phyloP scores from a whole-genome alignment of 768 basidiomycete species.

The Leccinum sublutescens region DNA sequence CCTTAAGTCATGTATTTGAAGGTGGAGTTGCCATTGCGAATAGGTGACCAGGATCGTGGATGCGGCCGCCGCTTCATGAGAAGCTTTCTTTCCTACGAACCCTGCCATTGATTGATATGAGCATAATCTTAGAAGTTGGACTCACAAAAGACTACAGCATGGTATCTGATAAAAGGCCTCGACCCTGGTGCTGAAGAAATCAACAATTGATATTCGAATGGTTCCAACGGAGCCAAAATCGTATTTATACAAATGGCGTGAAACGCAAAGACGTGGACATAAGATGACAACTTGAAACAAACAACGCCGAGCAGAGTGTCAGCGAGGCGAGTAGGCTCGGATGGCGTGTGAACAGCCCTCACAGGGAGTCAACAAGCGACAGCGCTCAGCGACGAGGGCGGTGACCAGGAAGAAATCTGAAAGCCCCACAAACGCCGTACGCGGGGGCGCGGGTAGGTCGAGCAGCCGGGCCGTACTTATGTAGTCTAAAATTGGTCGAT shows the following conservation, averaged over 20 bases:
- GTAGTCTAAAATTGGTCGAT: background rate
- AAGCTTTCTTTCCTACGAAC: background rate
- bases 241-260: background rate
- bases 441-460: conserved; percentile 4
- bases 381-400: background rate
- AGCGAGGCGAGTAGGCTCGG: background rate
- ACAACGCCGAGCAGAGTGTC: background rate
- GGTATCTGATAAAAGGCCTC: background rate
- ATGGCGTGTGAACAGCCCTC: background rate
- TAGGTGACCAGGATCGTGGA: background rate
- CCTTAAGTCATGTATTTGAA: too few relatives aligned
- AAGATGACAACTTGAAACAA: background rate
- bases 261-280: too few relatives aligned
- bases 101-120: too few relatives aligned
- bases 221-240: background rate
- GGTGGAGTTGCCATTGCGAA: too few relatives aligned
- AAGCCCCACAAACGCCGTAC: background rate
- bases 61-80: background rate
- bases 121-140: background rate
- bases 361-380: background rate
- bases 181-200: too few relatives aligned
- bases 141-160: background rate
- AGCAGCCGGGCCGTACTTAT: conserved; percentile 11
- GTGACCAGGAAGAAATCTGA: background rate
- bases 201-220: too few relatives aligned